Conservation (phyloP, 164 flowering plant species). For the Macadamia tetraphylla region DNA sequence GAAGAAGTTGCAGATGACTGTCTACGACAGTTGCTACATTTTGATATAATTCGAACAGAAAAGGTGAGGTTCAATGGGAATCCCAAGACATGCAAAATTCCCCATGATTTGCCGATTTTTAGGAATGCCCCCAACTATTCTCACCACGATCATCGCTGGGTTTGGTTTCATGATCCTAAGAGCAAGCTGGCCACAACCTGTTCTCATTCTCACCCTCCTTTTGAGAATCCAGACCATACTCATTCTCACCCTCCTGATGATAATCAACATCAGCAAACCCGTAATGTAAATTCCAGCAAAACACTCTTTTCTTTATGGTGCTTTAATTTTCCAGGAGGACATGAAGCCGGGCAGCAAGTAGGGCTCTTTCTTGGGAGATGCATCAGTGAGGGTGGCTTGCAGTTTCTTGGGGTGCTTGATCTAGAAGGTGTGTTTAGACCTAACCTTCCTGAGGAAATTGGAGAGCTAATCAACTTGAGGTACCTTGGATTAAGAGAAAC, state of each 20-base stretch:
- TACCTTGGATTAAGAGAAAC: constrained; percentile 25
- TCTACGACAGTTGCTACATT: constrained; percentile 23
- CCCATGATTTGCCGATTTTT: constrained; percentile 12
- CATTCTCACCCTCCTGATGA: too few species aligned
- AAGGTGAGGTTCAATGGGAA: constrained; percentile 8
- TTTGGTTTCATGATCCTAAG: background rate
- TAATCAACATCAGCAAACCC: too few species aligned
- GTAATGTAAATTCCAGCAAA: background rate
- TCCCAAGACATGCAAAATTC: constrained; percentile 9
- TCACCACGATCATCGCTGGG: background rate
- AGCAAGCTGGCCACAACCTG: too few species aligned
- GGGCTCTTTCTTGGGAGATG: background rate
- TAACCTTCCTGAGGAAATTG: background rate
- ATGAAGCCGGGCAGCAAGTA: too few species aligned
- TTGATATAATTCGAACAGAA: constrained; percentile 22
- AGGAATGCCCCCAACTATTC: background rate
- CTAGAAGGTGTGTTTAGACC: constrained; percentile 16
- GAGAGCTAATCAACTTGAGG: constrained; percentile 11
- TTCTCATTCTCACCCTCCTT: too few species aligned
- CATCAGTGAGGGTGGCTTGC: background rate
- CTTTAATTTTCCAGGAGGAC: constrained; percentile 3
- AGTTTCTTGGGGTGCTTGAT: constrained; percentile 17
- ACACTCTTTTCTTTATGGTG: constrained; percentile 4
- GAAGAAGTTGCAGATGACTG: constrained; percentile 3
- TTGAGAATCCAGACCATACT: too few species aligned